A percentile compares a stretch with the other conserved stretches of the same genome.
phyloP scores from a whole-genome alignment of 148 eudicot genomes.

The Oxyria digyna region DNA sequence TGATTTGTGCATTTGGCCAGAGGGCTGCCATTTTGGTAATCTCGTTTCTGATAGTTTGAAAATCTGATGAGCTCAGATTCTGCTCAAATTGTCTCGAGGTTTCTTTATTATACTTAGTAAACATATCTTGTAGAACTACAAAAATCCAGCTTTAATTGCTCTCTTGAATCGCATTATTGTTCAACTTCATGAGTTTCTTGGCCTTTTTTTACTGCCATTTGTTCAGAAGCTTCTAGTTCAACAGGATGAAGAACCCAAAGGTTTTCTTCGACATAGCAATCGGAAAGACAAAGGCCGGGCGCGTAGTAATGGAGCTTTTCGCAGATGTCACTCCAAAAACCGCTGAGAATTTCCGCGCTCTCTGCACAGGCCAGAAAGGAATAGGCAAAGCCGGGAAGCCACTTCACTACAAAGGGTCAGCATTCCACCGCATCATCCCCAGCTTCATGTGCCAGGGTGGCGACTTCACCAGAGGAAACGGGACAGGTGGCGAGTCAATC shows the following conservation, averaged over 20 bases:
- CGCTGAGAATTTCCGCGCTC: slow-evolving; percentile 78
- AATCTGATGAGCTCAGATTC: not conserved
- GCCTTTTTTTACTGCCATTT: not conserved
- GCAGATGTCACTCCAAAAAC: slow-evolving; percentile 62
- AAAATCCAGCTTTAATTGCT: not conserved
- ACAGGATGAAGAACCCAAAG: slow-evolving; percentile 56
- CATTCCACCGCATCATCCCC: slow-evolving; percentile 75
- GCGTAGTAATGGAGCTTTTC: slow-evolving; percentile 69
- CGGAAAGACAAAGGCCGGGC: slow-evolving; percentile 49
- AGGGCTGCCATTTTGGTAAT: not conserved
- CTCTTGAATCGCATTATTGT: not conserved
- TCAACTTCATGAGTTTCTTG: slow-evolving; percentile 12
- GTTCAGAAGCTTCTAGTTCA: not conserved
- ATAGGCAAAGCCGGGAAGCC: slow-evolving; percentile 57
- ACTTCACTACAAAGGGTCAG: slow-evolving; percentile 75
- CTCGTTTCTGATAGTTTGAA: too few relatives aligned
- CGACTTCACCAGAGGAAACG: slow-evolving; percentile 78
- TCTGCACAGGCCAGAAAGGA: slow-evolving; percentile 91
- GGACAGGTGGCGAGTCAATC: slow-evolving; percentile 86
- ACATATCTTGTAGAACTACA: not conserved
- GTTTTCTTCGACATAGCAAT: slow-evolving; percentile 78
- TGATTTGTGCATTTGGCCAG: not conserved
- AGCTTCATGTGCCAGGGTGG: slow-evolving; percentile 92
- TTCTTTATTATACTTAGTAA: not conserved
- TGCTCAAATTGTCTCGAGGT: not conserved